A percentile compares a stretch with the other conserved stretches of the same genome.
Conservation (phyloP, 495 filamentous ascomycete species). For the Talaromyces stipitatus region DNA sequence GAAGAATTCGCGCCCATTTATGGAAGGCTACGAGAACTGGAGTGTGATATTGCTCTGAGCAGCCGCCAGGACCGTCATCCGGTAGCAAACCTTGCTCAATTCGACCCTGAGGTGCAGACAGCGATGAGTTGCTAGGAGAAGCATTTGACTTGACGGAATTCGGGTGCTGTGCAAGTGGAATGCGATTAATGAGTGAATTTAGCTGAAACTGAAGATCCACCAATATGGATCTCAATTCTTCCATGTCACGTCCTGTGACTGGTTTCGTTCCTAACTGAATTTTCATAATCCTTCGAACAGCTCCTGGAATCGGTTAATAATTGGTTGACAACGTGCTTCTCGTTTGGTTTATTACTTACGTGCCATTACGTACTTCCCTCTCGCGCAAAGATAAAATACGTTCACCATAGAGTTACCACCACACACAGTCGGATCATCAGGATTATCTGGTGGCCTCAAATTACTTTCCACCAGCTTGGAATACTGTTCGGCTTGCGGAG, state of each 20-base stretch:
- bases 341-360: constrained; percentile 19
- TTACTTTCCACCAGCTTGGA: constrained; percentile 22
- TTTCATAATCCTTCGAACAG: constrained; percentile 35
- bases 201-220: constrained; percentile 37
- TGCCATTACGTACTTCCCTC: constrained; percentile 41
- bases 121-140: constrained; percentile 11
- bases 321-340: background rate
- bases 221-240: constrained; percentile 35
- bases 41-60: constrained; percentile 37
- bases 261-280: constrained; percentile 40
- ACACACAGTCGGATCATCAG: constrained; percentile 36
- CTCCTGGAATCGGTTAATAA: constrained; percentile 22
- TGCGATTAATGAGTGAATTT: constrained; percentile 34
- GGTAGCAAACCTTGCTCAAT: constrained; percentile 18
- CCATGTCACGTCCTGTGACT: constrained; percentile 36
- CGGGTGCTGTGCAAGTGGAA: constrained; percentile 18
- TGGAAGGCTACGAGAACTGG: constrained; percentile 37
- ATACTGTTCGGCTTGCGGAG: constrained; percentile 31
- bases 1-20: constrained; percentile 39
- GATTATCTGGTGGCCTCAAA: constrained; percentile 31
- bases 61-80: constrained; percentile 29
- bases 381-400: constrained; percentile 38
- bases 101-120: constrained; percentile 12
- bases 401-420: constrained; percentile 41
- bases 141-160: constrained; percentile 9